Percentiles rank a stretch among this genome's conserved stretches.
phyloP scores from a whole-genome alignment of 768 basidiomycete genomes.

The Rhizopogon salebrosus region DNA sequence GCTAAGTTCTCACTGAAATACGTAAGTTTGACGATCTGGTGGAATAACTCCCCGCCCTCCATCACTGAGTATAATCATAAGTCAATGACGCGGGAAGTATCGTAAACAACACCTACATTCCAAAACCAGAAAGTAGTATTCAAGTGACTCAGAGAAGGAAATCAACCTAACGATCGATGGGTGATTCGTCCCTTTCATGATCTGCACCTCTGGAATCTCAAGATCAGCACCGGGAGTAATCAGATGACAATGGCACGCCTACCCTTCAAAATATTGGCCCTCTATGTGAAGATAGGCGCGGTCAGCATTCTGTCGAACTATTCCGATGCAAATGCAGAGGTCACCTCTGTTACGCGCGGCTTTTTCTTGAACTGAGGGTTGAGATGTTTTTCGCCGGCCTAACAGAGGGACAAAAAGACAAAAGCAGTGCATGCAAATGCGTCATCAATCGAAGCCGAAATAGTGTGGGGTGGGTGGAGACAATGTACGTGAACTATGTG shows the following conservation, averaged over 20 bases:
- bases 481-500: constrained; percentile 23
- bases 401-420: constrained; percentile 26
- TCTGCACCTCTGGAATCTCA: constrained; percentile 79
- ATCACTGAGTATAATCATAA: constrained; percentile 52
- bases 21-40: constrained; percentile 97
- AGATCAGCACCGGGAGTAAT: constrained; percentile 2
- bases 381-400: constrained; percentile 92
- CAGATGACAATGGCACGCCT: constrained; percentile 7
- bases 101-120: constrained; percentile 58
- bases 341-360: constrained; percentile 97
- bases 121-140: constrained; percentile 91
- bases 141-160: constrained; percentile 87
- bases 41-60: constrained; percentile 97
- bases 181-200: constrained; percentile 94
- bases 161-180: constrained; percentile 89
- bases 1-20: constrained; percentile 98
- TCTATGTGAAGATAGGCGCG: constrained; percentile 44
- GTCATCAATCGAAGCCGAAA: constrained; percentile 17
- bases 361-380: constrained; percentile 94
- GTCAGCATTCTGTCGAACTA: constrained; percentile 13
- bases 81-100: constrained; percentile 5
- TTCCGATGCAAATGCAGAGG: constrained; percentile 18
- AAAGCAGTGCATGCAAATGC: constrained; percentile 5
- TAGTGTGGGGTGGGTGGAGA: constrained; percentile 15
- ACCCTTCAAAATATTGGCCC: constrained; percentile 97